These are phyloP conservation scores for Ailanthus altissimus DNA, from an alignment of 345 rosid species.

Conservation along the genomic window DNA sequence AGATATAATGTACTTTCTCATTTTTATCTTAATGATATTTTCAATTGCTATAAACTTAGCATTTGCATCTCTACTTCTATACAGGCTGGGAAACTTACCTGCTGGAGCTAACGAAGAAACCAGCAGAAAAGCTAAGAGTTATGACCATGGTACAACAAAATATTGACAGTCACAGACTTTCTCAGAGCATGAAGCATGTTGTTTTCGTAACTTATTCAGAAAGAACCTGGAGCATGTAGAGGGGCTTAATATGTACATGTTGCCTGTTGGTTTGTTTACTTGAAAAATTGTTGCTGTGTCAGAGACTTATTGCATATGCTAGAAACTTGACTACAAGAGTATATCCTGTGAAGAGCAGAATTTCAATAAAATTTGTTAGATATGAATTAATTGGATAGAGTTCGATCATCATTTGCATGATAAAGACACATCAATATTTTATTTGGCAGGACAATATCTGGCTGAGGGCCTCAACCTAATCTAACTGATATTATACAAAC, in stretches of 20 bases:
- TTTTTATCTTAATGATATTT: not conserved
- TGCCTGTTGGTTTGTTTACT: not conserved
- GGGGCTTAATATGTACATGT: not conserved
- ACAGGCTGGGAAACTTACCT: slow-evolving; percentile 30
- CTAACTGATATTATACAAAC: no score
- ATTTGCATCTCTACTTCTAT: slow-evolving; percentile 16
- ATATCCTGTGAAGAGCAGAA: not conserved
- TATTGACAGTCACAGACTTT: not conserved
- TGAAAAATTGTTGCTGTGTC: not conserved
- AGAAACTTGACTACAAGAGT: not conserved
- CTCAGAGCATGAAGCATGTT: not conserved
- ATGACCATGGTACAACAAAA: slow-evolving; percentile 29
- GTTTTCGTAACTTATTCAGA: not conserved
- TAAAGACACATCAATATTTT: no score
- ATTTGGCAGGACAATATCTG: no score
- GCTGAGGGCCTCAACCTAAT: no score
- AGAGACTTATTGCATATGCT: not conserved
- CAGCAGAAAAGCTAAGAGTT: not conserved
- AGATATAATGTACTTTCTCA: not conserved
- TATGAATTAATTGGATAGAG: no score
- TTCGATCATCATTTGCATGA: no score
- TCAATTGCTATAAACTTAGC: slow-evolving; percentile 1
- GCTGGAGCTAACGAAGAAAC: slow-evolving; percentile 16
- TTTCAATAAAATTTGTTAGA: not conserved
- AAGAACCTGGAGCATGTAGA: not conserved